Evolutionary conservation across 2,329 filamentous ascomycete species (phyloP), one percentile per base, ranked within the genome.

Genomic region (Grosmannia serpens): DNA sequence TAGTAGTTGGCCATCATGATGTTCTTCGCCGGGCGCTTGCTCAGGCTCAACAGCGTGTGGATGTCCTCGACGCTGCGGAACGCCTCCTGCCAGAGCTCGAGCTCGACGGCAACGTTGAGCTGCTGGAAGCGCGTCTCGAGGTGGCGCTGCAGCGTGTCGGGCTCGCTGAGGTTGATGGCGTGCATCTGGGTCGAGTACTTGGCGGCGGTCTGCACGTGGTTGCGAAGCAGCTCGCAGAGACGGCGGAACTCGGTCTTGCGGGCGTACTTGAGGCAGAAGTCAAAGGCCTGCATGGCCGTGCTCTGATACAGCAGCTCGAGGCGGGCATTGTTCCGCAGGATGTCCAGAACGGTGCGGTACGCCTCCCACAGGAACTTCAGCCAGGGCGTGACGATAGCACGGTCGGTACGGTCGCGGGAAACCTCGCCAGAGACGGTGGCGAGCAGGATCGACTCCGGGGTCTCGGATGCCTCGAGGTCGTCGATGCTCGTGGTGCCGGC

Each of bases 1-100:
- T 97, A 99, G 82, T 99, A 99, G 79, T 97, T 99, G 76, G 94
- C 94, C 94, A 99, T 99, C 94, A 99, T 97, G 70, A 96, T 81
- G 72, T 96, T 96, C 86, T 97, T 97, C 58, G 94, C 87, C 46
- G 91, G 91, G 58, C 94, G 89, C 83, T 97, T 97, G 86, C 92
- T 97, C 66, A 97, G 82, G 77, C 87, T 97, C 65, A 99, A 85
- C 58, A 99, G 84, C 56, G 91, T 97, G 77, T 99, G 94, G 66
- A 97, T 97, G 71, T 99, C 94, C 77, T 99, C 94, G 55, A 99
- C 92, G 70, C 91, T 96, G 73, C 94, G 89, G 87, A 99, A 99
- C 64, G 94, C 94, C 78, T 99, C 94, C 76, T 99, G 94, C 94
- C 94, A 99, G 51, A 99, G 78, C 76, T 99, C 94, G 59, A 99